Evolutionary conservation across 1,284 basidiomycete species (phyloP), one percentile per base, ranked within the genome.

Genomic region (Malassezia sp.): DNA sequence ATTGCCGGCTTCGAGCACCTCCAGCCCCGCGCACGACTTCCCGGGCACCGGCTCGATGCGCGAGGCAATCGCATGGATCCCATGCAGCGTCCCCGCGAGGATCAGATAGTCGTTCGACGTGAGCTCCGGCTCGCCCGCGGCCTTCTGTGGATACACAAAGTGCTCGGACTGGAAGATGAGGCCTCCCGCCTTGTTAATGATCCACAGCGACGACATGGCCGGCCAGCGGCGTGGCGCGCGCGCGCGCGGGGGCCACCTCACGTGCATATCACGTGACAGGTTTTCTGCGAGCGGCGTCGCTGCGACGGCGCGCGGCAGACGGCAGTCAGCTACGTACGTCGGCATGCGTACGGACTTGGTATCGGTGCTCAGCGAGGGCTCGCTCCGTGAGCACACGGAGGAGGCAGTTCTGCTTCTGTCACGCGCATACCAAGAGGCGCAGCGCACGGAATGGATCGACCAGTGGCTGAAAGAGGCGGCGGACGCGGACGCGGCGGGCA

Each of bases 151-250:
- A 18, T 57, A 56, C 5, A 42, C 38, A 34, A 60, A 61, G 69
- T 91, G 90, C 63, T 82, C 86, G 50, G 85, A 79, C 62, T 90
- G 85, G 73, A 90, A 97, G 49, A 96, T 84, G 31, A 97, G 79
- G 14, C 91, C 93, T 21, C 91, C 91, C 14, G 93, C 93, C 75
- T 97, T 97, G 74, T 96, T 97, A 70, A 97, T 95, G 53, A 96
- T 84, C 89, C 86, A 88, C 43, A 90, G 78, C 56, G 63, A 64
- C 5, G 65, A 59, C 61, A 66, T 67, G 27, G 34, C 26, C 27
- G 27, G 21, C 21, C 10, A 10, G 29, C 11, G 1, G 15, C 27
- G 4, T 8, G 31, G 23, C 18, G 4, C n/a, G n/a, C n/a, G 7
- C 14, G 27, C 27, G 27, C 27, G 7, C 8, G 27, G 14, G 27